Percentiles rank a stretch among this genome's conserved stretches.
These are phyloP conservation scores for Globisporangium apiculatum DNA, from an alignment of 352 stramenopile species.

Conservation along the genomic window DNA sequence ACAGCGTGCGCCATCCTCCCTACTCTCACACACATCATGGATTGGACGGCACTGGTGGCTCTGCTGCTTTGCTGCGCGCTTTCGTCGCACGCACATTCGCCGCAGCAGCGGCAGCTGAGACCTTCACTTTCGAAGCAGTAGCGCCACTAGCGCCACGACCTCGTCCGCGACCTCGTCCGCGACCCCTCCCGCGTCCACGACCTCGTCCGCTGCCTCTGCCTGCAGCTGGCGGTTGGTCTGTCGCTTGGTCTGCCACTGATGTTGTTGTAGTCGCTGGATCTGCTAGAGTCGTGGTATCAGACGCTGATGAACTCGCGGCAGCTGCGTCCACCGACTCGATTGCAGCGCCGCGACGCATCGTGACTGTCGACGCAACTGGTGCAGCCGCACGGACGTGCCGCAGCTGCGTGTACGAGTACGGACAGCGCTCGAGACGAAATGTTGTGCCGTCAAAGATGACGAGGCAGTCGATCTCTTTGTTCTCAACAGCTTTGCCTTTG, in stretches of 20 bases:
- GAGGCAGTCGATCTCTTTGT: constrained; percentile 80
- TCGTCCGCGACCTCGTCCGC: constrained; percentile 3
- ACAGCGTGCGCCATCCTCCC: too few relatives aligned
- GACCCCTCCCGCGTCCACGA: constrained; percentile 1
- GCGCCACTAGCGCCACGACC: background rate
- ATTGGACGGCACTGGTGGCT: too few relatives aligned
- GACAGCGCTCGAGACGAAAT: constrained; percentile 67
- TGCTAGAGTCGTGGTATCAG: too few relatives aligned
- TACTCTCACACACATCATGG: too few relatives aligned
- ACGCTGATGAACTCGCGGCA: too few relatives aligned
- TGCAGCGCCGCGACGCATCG: background rate
- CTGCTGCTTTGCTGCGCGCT: background rate
- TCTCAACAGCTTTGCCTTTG: constrained; percentile 67
- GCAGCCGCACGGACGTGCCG: constrained; percentile 47
- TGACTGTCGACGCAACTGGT: background rate
- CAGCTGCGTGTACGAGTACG: constrained; percentile 65
- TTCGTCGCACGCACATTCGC: background rate
- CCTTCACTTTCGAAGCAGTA: background rate
- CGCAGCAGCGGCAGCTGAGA: background rate
- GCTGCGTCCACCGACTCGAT: background rate
- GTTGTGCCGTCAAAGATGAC: constrained; percentile 65
- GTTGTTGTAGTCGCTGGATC: background rate
- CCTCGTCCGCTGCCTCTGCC: constrained; percentile 6
- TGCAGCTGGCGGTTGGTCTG: background rate
- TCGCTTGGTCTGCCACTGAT: background rate